Base-by-base conservation (phyloP, 2,329 filamentous ascomycete species). In the Ophiocordyceps camponoti-saundersi region DNA sequence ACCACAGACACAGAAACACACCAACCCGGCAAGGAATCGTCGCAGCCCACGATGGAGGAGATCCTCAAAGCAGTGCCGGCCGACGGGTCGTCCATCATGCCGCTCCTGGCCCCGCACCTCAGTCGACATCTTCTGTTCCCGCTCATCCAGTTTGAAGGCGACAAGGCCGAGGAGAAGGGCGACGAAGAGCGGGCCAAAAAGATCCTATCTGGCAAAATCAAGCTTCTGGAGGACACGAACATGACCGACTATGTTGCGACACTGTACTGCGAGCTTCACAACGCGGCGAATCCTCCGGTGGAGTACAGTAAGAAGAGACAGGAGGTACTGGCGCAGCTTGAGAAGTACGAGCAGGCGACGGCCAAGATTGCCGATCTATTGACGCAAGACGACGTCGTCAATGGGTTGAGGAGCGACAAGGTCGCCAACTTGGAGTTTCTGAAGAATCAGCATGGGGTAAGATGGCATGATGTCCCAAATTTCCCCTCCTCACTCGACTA, bases 191-290 rank as follows among this genome's bases (percentile, higher is more conserved):
- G 74, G 65, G 67, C 76, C 48, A 72, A 72, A 58, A 81, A 89
- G 64, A 81, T 94, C 57, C 82, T 82, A 52, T 79, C 84, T 62
- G 80, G 88, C 57, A 95, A 95, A 68, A 95, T 90, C 65, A 82
- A 90, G 68, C 80, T 98, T 49, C 79, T 98, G 56, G 90, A 94
- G 71, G 82, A 88, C 65, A 96, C 92, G 60, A 95, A 96, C 74
- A 98, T 98, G 92, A 92, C 84, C 59, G 92, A 98, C 68, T 98
- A 94, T 64, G 86, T 96, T 47, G 89, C 89, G 60, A 85, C 82
- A 59, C 72, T 98, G 55, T 87, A 94, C 73, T 84, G 85, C 63
- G 85, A 95, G 60, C 79, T 98, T 55, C 80, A 96, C 70, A 75
- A 81, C 57, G 77, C 87, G 53, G 74, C 83, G 50, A 76, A 85